Evolutionary conservation across 2,329 filamentous ascomycete species (phyloP).

Genomic region (Fusarium mangiferae): DNA sequence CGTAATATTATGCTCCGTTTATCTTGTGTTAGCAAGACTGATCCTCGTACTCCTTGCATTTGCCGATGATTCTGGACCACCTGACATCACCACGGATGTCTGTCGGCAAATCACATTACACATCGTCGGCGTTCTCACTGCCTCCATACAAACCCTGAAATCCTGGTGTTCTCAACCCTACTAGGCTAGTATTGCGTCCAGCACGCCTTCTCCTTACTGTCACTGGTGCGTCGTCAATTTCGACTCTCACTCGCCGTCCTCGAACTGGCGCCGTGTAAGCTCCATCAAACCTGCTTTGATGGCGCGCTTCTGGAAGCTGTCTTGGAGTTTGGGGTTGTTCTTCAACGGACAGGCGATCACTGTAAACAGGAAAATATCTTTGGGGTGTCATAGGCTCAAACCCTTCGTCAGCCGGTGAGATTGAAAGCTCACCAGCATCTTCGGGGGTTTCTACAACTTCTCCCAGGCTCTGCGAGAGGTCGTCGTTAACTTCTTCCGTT

Average conservation of each 20-base stretch:
- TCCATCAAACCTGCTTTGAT: constrained; percentile 39
- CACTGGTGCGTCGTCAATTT: neutral
- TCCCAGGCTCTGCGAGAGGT: neutral
- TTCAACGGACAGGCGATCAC: constrained; percentile 26
- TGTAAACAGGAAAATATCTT: constrained; percentile 35
- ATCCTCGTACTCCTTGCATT: constrained; percentile 10
- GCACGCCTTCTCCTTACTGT: constrained; percentile 15
- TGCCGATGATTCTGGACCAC: neutral
- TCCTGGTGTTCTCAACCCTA: constrained; percentile 54
- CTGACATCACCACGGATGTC: constrained; percentile 11
- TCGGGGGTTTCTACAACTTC: neutral
- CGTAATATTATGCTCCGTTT: constrained; percentile 2
- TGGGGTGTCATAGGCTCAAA: neutral
- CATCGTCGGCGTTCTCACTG: constrained; percentile 59
- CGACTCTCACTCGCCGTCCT: constrained; percentile 9
- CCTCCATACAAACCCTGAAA: constrained; percentile 60
- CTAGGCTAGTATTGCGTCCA: constrained; percentile 49
- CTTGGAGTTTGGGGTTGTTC: constrained; percentile 40
- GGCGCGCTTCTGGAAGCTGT: constrained; percentile 39
- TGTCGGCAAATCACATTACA: constrained; percentile 23
- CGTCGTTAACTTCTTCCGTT: neutral
- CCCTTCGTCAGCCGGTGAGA: neutral
- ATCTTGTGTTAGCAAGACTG: constrained; percentile 7
- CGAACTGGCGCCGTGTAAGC: constrained; percentile 35
- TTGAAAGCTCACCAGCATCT: neutral